Base-by-base conservation (phyloP, 2,329 filamentous ascomycete species). In the Cryphonectria nitschkei region DNA sequence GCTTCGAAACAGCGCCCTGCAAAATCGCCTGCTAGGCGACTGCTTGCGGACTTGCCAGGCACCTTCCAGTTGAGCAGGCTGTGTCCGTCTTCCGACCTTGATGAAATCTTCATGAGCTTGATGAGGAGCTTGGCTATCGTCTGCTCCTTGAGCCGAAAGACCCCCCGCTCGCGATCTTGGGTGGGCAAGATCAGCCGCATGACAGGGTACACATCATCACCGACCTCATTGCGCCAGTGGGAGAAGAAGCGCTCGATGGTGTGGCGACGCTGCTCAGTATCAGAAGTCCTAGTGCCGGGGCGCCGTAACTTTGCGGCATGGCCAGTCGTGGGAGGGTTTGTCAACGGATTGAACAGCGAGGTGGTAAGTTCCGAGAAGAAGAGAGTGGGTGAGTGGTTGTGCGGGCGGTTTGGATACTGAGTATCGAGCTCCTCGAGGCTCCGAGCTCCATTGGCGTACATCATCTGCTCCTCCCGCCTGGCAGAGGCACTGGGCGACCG, bases 101-200 rank as follows among this genome's bases (percentile, higher is more conserved):
- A 93, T 82, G 95, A 92, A 76, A 99, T 97, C 78, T 95, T 95
- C 85, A 97, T 92, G 54, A 97, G 87, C 78, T 94, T 95, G 71
- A 98, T 93, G n/a, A 98, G 84, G 29, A 98, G 83, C 78, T 94
- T 97, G 13, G 92, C 95, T 72, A 99, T 94, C 6, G 91, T 89
- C 78, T 92, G 95, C 83, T 99, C 96, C 78, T 98, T 98, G 56
- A 99, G 84, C 0, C 95, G 94, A 77, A 98, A 99, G 84, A 97
- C 94, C 26, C 92, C 92, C 64, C 96, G 89, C 77, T 98, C 94
- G 54, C 94, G 89, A 78, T 99, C 96, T 78, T 97, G 97, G 76
- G 97, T 94, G 0, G 95, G 95, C 3, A 98, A 86, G 70, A 98
- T 97, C 63, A 99, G 87, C 29, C 96, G 90, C 80, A 99, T 88